A percentile compares a stretch with the other conserved stretches of the same genome.
Conservation (phyloP, 768 basidiomycete species). For the Mycena amicta region DNA sequence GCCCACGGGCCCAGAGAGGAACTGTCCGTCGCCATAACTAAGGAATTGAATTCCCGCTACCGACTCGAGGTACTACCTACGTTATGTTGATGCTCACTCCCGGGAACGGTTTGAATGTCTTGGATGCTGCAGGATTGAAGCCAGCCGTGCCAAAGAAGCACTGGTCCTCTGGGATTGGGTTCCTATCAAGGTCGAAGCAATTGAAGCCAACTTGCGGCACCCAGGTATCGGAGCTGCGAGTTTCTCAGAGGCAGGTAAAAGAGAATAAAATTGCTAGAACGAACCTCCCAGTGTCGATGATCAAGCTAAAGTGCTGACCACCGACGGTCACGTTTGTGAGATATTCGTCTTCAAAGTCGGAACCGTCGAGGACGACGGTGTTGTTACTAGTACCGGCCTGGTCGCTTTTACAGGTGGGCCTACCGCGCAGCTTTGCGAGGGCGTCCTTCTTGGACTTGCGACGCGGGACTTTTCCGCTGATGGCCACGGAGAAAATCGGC, state of each 20-base stretch:
- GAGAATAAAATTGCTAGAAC: too few relatives aligned
- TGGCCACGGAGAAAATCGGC: slow-evolving; percentile 21
- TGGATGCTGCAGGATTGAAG: slow-evolving; percentile 21
- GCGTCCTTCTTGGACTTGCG: slow-evolving; percentile 15
- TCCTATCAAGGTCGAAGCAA: slow-evolving; percentile 22
- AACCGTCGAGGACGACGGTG: slow-evolving; percentile 20
- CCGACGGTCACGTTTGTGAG: slow-evolving; percentile 21
- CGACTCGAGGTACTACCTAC: too few relatives aligned
- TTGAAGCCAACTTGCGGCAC: slow-evolving; percentile 23
- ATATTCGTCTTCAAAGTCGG: slow-evolving; percentile 24
- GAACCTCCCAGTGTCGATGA: slow-evolving; percentile 26
- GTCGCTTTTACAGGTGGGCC: neutral
- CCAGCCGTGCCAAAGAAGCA: slow-evolving; percentile 26
- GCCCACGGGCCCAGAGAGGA: slow-evolving; percentile 22
- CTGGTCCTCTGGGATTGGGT: slow-evolving; percentile 8
- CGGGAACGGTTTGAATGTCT: slow-evolving; percentile 23
- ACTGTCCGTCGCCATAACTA: slow-evolving; percentile 25
- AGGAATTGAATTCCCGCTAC: too few relatives aligned
- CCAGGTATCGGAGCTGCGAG: slow-evolving; percentile 28
- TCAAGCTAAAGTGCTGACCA: slow-evolving; percentile 22
- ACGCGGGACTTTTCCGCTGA: slow-evolving; percentile 11
- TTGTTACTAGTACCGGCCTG: neutral
- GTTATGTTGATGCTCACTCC: slow-evolving; percentile 25
- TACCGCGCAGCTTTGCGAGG: slow-evolving; percentile 11
- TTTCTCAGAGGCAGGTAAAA: too few relatives aligned